These are phyloP conservation scores for Gracilaria domingensis DNA, from an alignment of 23 red algal genomes.

Conservation along the genomic window DNA sequence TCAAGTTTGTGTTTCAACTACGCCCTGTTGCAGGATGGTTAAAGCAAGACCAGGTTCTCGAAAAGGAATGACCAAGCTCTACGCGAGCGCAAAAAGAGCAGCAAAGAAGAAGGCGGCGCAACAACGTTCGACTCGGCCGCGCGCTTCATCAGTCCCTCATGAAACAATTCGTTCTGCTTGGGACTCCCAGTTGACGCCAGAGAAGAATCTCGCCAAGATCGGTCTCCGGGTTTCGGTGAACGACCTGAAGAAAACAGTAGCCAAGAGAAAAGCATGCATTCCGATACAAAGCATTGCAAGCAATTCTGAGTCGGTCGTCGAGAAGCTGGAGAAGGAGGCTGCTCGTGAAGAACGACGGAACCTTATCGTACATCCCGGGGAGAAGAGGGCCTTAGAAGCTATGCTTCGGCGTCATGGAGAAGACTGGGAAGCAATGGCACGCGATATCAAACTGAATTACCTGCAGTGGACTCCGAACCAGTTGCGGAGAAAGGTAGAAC, in stretches of 20 bases:
- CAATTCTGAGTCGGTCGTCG: constrained; percentile 7
- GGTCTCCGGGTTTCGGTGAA: constrained; percentile 49
- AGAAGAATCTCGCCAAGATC: constrained; percentile 35
- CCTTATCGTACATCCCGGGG: constrained; percentile 54
- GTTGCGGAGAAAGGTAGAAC: constrained; percentile 49
- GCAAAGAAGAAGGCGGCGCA: constrained; percentile 39
- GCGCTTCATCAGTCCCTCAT: constrained; percentile 10
- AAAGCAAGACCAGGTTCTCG: constrained; percentile 56
- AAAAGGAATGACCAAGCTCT: constrained; percentile 60
- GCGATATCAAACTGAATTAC: constrained; percentile 80
- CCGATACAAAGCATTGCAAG: neutral
- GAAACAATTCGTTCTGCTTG: constrained; percentile 37
- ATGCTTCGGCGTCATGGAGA: constrained; percentile 47
- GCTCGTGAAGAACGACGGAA: constrained; percentile 32
- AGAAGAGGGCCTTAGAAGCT: constrained; percentile 41
- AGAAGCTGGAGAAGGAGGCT: constrained; percentile 56
- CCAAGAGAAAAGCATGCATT: constrained; percentile 9
- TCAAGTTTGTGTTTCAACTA: neutral
- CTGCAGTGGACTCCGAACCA: constrained; percentile 65
- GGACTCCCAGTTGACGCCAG: constrained; percentile 34
- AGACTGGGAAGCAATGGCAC: constrained; percentile 64
- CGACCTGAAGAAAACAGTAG: constrained; percentile 2
- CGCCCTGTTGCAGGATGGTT: constrained; percentile 8
- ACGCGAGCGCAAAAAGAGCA: constrained; percentile 22
- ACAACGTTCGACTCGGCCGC: constrained; percentile 10